Percentiles rank a stretch among this genome's conserved stretches.
Evolutionary conservation across 805 yeast species (phyloP).

Genomic region (Babjeviella inositovora): DNA sequence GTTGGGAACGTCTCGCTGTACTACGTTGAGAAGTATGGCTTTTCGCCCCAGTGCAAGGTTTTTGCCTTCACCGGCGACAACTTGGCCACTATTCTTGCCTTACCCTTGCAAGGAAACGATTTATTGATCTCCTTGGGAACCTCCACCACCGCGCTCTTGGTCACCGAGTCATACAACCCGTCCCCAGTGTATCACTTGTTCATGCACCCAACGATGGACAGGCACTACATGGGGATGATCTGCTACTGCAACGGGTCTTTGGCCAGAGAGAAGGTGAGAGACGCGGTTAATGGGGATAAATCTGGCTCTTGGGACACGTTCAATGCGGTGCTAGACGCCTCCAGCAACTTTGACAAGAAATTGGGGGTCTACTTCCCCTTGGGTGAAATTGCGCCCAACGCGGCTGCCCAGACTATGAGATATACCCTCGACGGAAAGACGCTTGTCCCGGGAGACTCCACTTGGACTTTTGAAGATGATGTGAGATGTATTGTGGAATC

Average conservation of each 20-base stretch:
- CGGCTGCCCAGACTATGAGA: slow-evolving; percentile 44
- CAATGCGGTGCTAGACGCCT: slow-evolving; percentile 29
- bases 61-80: slow-evolving; percentile 85
- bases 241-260: slow-evolving; percentile 86
- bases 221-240: slow-evolving; percentile 84
- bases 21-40: slow-evolving; percentile 50
- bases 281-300: slow-evolving; percentile 31
- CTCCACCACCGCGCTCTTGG: slow-evolving; percentile 74
- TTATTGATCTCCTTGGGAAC: slow-evolving; percentile 77
- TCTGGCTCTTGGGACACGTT: slow-evolving; percentile 43
- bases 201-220: slow-evolving; percentile 68
- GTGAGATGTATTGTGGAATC: slow-evolving; percentile 70
- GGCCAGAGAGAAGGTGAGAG: slow-evolving; percentile 67
- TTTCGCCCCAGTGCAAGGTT: slow-evolving; percentile 36
- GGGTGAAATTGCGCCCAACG: slow-evolving; percentile 86
- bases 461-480: slow-evolving; percentile 43
- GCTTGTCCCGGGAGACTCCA: slow-evolving; percentile 12
- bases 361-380: slow-evolving; percentile 76
- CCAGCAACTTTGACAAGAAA: slow-evolving; percentile 18
- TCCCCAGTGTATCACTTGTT: slow-evolving; percentile 75
- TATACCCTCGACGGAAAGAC: slow-evolving; percentile 17
- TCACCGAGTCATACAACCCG: slow-evolving; percentile 66
- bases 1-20: slow-evolving; percentile 41
- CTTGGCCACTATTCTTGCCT: slow-evolving; percentile 70
- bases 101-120: slow-evolving; percentile 67